A percentile compares a stretch with the other conserved stretches of the same genome.
Evolutionary conservation across 2,329 filamentous ascomycete genomes (phyloP).

Genomic region (Paraconiothyrium brasiliense): DNA sequence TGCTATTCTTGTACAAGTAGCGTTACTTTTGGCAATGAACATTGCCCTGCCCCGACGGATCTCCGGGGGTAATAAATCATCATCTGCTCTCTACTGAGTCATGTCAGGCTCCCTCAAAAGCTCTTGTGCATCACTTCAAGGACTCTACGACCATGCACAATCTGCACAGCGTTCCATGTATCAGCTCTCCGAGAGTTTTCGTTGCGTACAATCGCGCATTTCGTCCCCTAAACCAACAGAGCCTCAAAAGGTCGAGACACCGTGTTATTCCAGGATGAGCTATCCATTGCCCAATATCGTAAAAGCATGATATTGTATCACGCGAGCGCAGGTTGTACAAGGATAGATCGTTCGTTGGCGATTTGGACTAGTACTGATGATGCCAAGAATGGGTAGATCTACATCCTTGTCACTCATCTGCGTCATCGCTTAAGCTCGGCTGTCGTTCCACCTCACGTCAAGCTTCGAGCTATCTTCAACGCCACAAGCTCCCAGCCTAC

Average conservation of each 20-base stretch:
- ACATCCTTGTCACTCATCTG: slow-evolving; percentile 29
- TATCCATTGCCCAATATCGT: too few species aligned
- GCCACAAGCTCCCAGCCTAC: slow-evolving; percentile 35
- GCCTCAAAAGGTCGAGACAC: too few species aligned
- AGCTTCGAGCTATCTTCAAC: slow-evolving; percentile 15
- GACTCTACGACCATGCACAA: not conserved
- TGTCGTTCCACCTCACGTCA: slow-evolving; percentile 26
- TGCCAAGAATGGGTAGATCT: slow-evolving; percentile 9
- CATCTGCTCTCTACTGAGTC: not conserved
- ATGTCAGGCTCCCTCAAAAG: not conserved
- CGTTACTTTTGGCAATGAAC: slow-evolving; percentile 9
- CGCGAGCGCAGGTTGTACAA: not conserved
- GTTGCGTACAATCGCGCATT: not conserved
- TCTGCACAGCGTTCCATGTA: not conserved
- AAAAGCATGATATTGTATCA: not conserved
- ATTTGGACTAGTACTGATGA: not conserved
- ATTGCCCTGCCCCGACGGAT: not conserved
- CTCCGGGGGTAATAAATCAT: slow-evolving; percentile 7
- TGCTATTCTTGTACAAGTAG: slow-evolving; percentile 25
- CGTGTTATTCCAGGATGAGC: too few species aligned
- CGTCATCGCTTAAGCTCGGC: slow-evolving; percentile 37
- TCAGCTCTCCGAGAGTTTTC: not conserved
- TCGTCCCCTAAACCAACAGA: not conserved
- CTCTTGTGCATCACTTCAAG: not conserved
- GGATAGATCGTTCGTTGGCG: not conserved